A percentile compares a stretch with the other conserved stretches of the same genome.
phyloP scores from a whole-genome alignment of 495 filamentous ascomycete species.

The Neurospora tetrasperma region DNA sequence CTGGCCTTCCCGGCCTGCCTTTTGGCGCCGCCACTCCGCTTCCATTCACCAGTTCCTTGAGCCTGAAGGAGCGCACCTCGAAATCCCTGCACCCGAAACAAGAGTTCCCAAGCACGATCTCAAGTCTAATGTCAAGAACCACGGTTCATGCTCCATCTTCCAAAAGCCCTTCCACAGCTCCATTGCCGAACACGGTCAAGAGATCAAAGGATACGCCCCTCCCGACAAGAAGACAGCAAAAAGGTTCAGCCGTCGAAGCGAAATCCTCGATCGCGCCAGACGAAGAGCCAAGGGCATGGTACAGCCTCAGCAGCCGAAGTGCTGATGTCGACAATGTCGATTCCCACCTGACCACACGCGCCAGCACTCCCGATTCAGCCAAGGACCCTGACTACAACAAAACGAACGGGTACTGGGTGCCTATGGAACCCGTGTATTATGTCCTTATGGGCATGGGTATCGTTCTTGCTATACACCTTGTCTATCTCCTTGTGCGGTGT shows the following conservation, averaged over 20 bases:
- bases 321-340: not conserved
- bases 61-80: not conserved
- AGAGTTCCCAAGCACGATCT: not conserved
- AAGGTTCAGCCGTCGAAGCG: not conserved
- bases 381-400: not conserved
- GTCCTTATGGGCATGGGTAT: no score
- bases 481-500: no score
- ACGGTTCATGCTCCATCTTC: not conserved
- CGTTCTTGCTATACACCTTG: no score
- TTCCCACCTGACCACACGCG: not conserved
- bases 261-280: not conserved
- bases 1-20: not conserved
- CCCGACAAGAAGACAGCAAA: not conserved
- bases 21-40: not conserved
- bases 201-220: not conserved
- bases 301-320: not conserved
- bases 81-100: not conserved
- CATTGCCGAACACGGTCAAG: not conserved
- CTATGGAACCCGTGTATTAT: no score
- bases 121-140: not conserved
- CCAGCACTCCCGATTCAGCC: not conserved
- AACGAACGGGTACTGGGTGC: no score
- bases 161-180: not conserved
- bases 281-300: not conserved
- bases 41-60: not conserved